Evolutionary conservation across 1,139 yeast species (phyloP), one percentile per base, ranked within the genome.

Genomic region (Zhuliangozyma parablackwelliae): DNA sequence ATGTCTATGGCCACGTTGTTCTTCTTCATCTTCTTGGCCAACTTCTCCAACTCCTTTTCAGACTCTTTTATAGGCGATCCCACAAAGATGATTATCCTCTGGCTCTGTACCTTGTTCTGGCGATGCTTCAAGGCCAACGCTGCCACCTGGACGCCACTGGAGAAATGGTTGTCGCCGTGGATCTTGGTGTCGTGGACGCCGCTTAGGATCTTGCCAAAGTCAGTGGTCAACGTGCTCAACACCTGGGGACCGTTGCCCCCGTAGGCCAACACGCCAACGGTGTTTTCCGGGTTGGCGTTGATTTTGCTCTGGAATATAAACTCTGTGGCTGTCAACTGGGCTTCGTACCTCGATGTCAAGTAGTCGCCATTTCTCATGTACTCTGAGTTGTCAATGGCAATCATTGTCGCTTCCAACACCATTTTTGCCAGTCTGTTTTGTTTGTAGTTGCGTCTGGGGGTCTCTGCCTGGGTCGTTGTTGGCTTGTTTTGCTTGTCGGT

Each of bases 391-490:
- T 94, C 98, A 55, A 92, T 78, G 52, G 89, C 88, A 48, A 92
- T 78, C 87, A 92, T 90, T 13, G 97, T 86, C 46, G 98, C 97
- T 66, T 92, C 97, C 55, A 90, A 78, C 48, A 83, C 96, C 96
- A 88, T 88, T 35, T 35, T 46, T 61, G 51, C 8, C 3, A n/a
- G 11, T 3, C 10, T 24, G 9, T 8, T 26, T 4, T 26, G 28
- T 26, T 26, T 26, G 12, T 6, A 26, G 11, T 26, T 16, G 4
- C 4, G 16, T 16, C 16, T 16, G 24, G 24, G 5, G 5, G 24
- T 2, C 9, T 16, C 16, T 4, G 16, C 16, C 4, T 16, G 16
- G 16, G 16, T 16, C 16, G 16, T 16, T 16, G 16, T 16, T 16
- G 16, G 16, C 16, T 16, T 16, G 16, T 16, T 16, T 16, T 16